Conservation (phyloP, 805 yeast genomes). For the Sugiyamaella valdiviana region DNA sequence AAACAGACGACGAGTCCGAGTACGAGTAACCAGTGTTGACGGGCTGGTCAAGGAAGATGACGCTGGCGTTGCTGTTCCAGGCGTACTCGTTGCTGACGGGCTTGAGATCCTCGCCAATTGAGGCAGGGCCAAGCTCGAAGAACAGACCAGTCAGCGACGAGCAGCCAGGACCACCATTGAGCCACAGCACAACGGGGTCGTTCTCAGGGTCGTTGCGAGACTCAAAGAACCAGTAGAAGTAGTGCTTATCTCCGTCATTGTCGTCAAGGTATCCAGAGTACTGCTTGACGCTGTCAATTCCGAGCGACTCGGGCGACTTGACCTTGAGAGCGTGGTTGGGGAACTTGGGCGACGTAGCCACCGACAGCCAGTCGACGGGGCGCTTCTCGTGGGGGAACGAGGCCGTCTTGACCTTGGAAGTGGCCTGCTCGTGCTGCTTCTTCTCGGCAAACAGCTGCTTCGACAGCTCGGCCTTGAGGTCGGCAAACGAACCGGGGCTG, state of each 20-base stretch:
- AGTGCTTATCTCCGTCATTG: constrained; percentile 81
- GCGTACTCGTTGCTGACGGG: constrained; percentile 79
- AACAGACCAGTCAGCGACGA: constrained; percentile 86
- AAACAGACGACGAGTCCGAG: constrained; percentile 57
- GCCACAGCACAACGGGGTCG: constrained; percentile 85
- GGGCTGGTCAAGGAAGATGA: constrained; percentile 91
- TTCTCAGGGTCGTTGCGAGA: constrained; percentile 73
- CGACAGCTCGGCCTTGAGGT: constrained; percentile 21
- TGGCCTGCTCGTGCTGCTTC: constrained; percentile 2
- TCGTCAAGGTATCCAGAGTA: constrained; percentile 72
- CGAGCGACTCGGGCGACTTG: constrained; percentile 58
- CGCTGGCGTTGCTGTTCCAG: constrained; percentile 91
- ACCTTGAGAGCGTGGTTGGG: constrained; percentile 53
- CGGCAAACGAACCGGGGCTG: constrained; percentile 25
- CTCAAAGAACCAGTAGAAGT: constrained; percentile 90
- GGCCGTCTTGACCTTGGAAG: constrained; percentile 2
- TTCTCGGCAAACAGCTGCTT: constrained; percentile 10
- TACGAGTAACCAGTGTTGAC: constrained; percentile 92
- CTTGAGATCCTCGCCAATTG: constrained; percentile 60
- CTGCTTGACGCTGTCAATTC: constrained; percentile 75
- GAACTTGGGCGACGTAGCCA: constrained; percentile 44
- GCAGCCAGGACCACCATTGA: constrained; percentile 98
- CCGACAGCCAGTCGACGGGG: constrained; percentile 20
- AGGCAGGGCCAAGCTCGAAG: constrained; percentile 89
- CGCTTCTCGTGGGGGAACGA: background rate